Conservation (phyloP, 257 asterid species). For the Linderniella brevidens region DNA sequence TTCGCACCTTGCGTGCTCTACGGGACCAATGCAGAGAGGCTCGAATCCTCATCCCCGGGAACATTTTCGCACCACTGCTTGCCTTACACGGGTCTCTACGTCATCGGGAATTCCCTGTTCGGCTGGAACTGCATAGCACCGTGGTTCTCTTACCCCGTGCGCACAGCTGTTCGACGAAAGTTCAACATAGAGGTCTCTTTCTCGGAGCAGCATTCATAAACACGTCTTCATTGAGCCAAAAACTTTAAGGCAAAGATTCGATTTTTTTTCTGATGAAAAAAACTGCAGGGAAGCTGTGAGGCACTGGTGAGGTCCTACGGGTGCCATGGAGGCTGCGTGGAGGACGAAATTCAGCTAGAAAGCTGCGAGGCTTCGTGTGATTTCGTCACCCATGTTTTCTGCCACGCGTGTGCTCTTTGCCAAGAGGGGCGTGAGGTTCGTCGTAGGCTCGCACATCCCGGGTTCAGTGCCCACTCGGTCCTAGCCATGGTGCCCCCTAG, state of each 20-base stretch:
- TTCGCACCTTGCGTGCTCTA: constrained; percentile 86
- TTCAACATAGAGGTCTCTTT: constrained; percentile 63
- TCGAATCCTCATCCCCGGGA: constrained; percentile 43
- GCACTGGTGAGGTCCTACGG: constrained; percentile 50
- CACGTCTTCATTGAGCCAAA: neutral
- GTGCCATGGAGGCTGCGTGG: constrained; percentile 40
- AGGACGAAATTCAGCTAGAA: constrained; percentile 77
- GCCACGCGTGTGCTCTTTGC: constrained; percentile 89
- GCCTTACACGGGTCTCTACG: constrained; percentile 77
- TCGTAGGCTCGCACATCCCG: constrained; percentile 88
- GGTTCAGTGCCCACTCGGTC: constrained; percentile 39
- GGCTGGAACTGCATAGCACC: constrained; percentile 88
- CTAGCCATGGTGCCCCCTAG: constrained; percentile 63
- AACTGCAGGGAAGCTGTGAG: constrained; percentile 74
- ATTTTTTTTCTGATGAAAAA: too few species aligned
- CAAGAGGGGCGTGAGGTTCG: constrained; percentile 98
- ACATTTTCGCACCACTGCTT: constrained; percentile 69
- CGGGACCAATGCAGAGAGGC: constrained; percentile 77
- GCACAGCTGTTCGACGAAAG: constrained; percentile 73
- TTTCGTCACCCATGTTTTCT: constrained; percentile 65
- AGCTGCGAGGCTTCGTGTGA: constrained; percentile 73
- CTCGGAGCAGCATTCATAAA: neutral
- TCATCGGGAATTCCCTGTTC: constrained; percentile 48
- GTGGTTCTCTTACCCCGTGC: constrained; percentile 60
- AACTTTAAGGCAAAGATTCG: neutral